Conservation (phyloP, 2,329 filamentous ascomycete species). For the Hirsutella minnesotensis region DNA sequence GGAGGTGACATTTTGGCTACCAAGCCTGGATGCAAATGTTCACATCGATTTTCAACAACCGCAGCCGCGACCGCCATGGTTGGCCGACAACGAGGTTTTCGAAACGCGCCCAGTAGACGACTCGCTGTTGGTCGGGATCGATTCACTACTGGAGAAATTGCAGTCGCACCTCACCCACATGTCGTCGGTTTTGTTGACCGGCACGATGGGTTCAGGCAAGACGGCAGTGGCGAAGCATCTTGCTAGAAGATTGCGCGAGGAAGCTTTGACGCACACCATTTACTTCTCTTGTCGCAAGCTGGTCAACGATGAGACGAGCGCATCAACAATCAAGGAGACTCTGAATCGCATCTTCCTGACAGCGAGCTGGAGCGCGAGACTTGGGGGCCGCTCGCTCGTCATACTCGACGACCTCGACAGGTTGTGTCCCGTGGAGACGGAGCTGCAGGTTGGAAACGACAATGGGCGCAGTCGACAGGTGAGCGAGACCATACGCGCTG, state of each 20-base stretch:
- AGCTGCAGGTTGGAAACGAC: slow-evolving; percentile 85
- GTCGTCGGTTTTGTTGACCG: slow-evolving; percentile 82
- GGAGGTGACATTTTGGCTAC: slow-evolving; percentile 53
- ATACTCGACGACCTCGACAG: slow-evolving; percentile 90
- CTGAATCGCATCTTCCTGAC: slow-evolving; percentile 74
- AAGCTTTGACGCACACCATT: slow-evolving; percentile 67
- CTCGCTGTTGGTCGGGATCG: slow-evolving; percentile 71
- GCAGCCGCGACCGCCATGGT: slow-evolving; percentile 51
- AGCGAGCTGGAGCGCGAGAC: slow-evolving; percentile 80
- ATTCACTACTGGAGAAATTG: slow-evolving; percentile 60
- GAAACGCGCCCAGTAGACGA: slow-evolving; percentile 45
- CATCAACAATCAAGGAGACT: slow-evolving; percentile 84
- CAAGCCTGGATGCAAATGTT: slow-evolving; percentile 64
- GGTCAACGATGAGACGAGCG: slow-evolving; percentile 80
- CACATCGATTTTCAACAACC: slow-evolving; percentile 66
- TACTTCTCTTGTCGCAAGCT: slow-evolving; percentile 82
- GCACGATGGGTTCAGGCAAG: slow-evolving; percentile 84
- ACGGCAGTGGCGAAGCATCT: slow-evolving; percentile 67
- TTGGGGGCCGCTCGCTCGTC: slow-evolving; percentile 74
- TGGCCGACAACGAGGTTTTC: slow-evolving; percentile 28
- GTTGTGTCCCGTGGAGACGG: slow-evolving; percentile 85
- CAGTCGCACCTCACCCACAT: slow-evolving; percentile 68
- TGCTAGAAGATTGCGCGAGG: slow-evolving; percentile 58
- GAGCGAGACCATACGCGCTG: slow-evolving; percentile 75
- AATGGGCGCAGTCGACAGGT: slow-evolving; percentile 88